Conservation (phyloP, 768 basidiomycete genomes). For the Suillus subalutaceus region DNA sequence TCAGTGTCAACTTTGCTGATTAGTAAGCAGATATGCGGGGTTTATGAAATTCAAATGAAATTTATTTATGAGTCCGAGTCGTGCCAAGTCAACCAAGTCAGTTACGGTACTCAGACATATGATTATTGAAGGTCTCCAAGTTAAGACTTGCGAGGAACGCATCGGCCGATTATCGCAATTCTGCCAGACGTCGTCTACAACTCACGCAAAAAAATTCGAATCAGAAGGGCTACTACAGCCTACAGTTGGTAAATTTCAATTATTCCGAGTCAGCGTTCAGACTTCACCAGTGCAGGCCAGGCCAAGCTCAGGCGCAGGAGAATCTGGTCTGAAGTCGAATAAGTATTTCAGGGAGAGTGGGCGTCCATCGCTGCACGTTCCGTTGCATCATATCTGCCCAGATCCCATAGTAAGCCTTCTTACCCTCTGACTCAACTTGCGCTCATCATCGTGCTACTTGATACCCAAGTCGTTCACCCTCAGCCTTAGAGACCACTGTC, state of each 20-base stretch:
- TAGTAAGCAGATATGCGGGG: not conserved
- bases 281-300: too few species aligned
- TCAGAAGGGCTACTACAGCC: not conserved
- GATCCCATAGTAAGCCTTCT: not conserved
- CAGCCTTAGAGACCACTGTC: not conserved
- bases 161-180: not conserved
- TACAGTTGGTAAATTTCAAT: not conserved
- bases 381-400: not conserved
- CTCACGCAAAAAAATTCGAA: not conserved
- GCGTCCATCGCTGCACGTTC: not conserved
- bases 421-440: not conserved
- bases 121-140: too few species aligned
- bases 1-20: not conserved
- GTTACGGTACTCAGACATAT: not conserved
- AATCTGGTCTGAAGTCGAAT: not conserved
- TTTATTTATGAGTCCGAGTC: conserved; percentile 1
- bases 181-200: not conserved
- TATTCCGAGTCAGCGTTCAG: too few species aligned
- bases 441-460: not conserved
- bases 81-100: not conserved
- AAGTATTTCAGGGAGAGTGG: too few species aligned
- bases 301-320: too few species aligned
- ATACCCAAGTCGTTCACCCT: not conserved
- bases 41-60: not conserved
- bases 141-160: not conserved